Evolutionary conservation across 2,329 filamentous ascomycete species (phyloP).

Genomic region (Fusarium sp.): DNA sequence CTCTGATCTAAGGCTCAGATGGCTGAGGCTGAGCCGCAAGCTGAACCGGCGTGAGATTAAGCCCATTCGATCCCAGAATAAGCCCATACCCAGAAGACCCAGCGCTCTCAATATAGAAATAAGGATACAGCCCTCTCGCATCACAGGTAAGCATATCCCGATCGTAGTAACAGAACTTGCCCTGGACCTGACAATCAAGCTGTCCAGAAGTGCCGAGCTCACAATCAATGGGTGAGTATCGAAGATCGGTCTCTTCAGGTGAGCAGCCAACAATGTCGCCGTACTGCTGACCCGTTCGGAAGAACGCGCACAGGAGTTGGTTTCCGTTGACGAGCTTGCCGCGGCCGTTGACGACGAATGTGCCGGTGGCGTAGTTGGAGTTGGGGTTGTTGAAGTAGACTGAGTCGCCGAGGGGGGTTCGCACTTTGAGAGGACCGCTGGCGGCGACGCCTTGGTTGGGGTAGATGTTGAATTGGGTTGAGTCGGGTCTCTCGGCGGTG

Average conservation of each 20-base stretch:
- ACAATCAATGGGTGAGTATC: fast-evolving
- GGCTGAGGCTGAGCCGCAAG: not conserved
- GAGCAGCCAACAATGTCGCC: not conserved
- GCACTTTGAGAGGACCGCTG: not conserved
- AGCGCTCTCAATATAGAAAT: not conserved
- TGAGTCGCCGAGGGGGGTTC: not conserved
- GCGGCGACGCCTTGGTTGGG: not conserved
- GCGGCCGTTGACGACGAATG: not conserved
- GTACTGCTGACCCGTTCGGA: not conserved
- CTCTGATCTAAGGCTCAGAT: not conserved
- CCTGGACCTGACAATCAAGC: not conserved
- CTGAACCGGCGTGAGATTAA: not conserved
- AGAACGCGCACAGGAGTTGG: not conserved
- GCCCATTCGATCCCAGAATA: not conserved
- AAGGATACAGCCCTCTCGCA: not conserved
- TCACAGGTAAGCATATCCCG: not conserved
- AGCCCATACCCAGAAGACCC: not conserved
- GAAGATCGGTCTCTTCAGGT: fast-evolving
- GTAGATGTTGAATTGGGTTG: not conserved
- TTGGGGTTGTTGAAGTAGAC: not conserved
- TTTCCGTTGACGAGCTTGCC: not conserved
- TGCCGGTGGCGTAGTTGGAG: not conserved
- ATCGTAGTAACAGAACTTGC: not conserved
- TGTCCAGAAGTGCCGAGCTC: not conserved
- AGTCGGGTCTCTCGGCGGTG: not conserved